phyloP scores from a whole-genome alignment of 1,284 basidiomycete genomes.

The Ustilago curta region DNA sequence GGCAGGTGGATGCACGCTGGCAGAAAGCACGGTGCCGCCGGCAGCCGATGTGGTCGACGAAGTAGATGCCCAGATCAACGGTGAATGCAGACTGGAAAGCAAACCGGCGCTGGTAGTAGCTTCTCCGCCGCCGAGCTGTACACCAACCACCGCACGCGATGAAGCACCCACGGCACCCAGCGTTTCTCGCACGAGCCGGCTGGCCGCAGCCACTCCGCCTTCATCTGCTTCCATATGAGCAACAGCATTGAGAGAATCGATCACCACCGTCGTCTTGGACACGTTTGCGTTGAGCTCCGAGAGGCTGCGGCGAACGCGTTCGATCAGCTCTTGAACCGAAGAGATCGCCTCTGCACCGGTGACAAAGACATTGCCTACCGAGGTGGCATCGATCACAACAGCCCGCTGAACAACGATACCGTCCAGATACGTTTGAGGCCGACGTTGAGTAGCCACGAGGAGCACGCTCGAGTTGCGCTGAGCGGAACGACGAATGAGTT shows the following conservation, averaged over 20 bases:
- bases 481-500: slow-evolving; percentile 36
- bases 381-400: slow-evolving; percentile 32
- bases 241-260: slow-evolving; percentile 59
- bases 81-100: slow-evolving; percentile 40
- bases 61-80: slow-evolving; percentile 40
- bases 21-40: slow-evolving; percentile 35
- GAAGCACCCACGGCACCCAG: slow-evolving; percentile 23
- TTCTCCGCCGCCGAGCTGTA: slow-evolving; percentile 37
- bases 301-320: slow-evolving; percentile 8
- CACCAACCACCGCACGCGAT: slow-evolving; percentile 47
- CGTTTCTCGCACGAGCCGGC: slow-evolving; percentile 28
- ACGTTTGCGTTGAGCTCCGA: slow-evolving; percentile 5
- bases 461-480: slow-evolving; percentile 32
- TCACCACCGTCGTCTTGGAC: slow-evolving; percentile 37
- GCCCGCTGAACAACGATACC: slow-evolving; percentile 7
- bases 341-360: slow-evolving; percentile 9
- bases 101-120: slow-evolving; percentile 23
- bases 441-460: slow-evolving; percentile 28
- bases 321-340: slow-evolving; percentile 13
- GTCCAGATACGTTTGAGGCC: slow-evolving; percentile 34
- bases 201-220: slow-evolving; percentile 21
- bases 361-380: slow-evolving; percentile 19
- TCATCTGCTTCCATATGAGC: slow-evolving; percentile 9
- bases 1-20: slow-evolving; percentile 40
- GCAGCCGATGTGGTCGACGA: slow-evolving; percentile 1